Evolutionary conservation across 106 monocot species (phyloP), one percentile per base, ranked within the genome.

Genomic region (Dioscorea zingiberensis): DNA sequence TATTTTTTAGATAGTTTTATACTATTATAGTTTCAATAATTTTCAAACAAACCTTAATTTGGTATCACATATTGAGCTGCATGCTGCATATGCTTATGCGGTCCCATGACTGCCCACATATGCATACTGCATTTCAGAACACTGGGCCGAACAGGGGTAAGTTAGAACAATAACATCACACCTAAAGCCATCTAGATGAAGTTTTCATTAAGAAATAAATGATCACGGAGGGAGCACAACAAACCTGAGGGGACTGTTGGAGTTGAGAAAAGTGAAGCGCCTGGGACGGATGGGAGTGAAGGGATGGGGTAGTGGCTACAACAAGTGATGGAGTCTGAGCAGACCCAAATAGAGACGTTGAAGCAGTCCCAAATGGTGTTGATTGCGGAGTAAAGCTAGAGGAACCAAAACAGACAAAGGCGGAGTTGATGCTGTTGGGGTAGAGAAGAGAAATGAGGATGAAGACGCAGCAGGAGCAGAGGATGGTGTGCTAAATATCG

Each of bases 311-410:
- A 62, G 44, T 77, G 28, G 79, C 16, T 62, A 73, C 85, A 80
- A 94, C 84, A 9, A 78, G 29, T 25, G 94, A 89, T 3, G 85
- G 74, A 49, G 87, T 64, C 19, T 80, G 94, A 14, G 71, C 68
- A 21, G 93, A 81, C 15, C 84, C 87, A 72, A 87, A 79, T 2
- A 74, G 54, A 63, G 92, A 77, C 57, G 76, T 47, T 48, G 87
- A 78, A 2, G 83, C 64, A 27, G 83, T 78, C 25, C 84, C 90
- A 79, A 87, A 87, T 67, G 76, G 72, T 14, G 88, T 83, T 21
- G 88, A 63, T 67, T 86, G 81, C 22, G 81, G 74, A 29, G 77
- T 59, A 66, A 73, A 68, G 4, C 76, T 72, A 61, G 87, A 58
- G 18, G 86, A 76, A 65, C 77, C 79, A 79, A 90, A 18, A 87